phyloP scores from a whole-genome alignment of 805 yeast genomes.

The Wickerhamomyces xylosicus region DNA sequence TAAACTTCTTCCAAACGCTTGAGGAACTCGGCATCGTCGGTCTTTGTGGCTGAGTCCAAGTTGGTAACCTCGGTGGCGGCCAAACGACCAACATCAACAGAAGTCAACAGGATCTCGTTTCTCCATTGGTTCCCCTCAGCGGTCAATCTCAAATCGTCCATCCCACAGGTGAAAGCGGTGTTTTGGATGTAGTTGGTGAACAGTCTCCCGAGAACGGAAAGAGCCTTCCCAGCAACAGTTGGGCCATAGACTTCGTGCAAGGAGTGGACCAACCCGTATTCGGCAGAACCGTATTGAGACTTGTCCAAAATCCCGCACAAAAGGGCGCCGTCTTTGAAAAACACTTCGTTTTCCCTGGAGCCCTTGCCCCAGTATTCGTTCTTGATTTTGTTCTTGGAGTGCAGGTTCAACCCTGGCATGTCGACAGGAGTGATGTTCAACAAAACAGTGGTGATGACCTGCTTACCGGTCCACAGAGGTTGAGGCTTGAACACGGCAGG shows the following conservation, averaged over 20 bases:
- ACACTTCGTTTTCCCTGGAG: constrained; percentile 76
- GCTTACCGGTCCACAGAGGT: constrained; percentile 97
- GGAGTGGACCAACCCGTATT: constrained; percentile 94
- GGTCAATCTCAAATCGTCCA: constrained; percentile 95
- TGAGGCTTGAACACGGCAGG: constrained; percentile 84
- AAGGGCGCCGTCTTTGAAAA: constrained; percentile 80
- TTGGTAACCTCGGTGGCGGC: constrained; percentile 96
- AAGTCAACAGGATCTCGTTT: constrained; percentile 64
- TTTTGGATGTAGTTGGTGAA: constrained; percentile 89
- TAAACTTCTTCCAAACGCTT: constrained; percentile 88
- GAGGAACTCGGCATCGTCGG: constrained; percentile 65
- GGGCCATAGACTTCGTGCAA: constrained; percentile 95
- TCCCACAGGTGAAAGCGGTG: constrained; percentile 97
- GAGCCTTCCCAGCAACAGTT: constrained; percentile 75
- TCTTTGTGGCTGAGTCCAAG: constrained; percentile 39
- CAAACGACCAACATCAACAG: constrained; percentile 74
- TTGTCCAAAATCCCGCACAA: constrained; percentile 91
- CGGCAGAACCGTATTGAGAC: constrained; percentile 97
- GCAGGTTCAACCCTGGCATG: constrained; percentile 86
- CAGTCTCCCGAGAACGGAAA: constrained; percentile 88
- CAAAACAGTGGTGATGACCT: constrained; percentile 84
- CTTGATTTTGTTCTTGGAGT: constrained; percentile 80
- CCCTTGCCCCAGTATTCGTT: constrained; percentile 89
- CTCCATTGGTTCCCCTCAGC: constrained; percentile 88
- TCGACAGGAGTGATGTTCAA: constrained; percentile 77